Percentiles rank a stretch among this genome's conserved stretches.
These are phyloP conservation scores for Gamsiella multidivaricata DNA, from an alignment of 192 early-diverging fungal genomes.

Conservation along the genomic window DNA sequence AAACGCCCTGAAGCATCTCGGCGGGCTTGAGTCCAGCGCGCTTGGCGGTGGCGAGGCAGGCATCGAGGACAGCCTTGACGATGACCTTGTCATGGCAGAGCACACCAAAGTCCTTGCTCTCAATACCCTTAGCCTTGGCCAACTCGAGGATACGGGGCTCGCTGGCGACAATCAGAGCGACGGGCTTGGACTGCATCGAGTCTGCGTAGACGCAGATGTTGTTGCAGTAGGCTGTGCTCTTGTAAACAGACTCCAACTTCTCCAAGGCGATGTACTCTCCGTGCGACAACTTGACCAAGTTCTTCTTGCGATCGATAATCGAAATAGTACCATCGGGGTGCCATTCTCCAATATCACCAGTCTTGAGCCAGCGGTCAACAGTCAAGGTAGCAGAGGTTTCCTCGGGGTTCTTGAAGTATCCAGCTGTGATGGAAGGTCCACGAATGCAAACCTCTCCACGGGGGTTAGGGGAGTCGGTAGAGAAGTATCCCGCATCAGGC, in stretches of 20 bases:
- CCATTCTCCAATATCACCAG: slow-evolving; percentile 93
- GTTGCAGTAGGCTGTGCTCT: slow-evolving; percentile 72
- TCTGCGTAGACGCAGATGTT: slow-evolving; percentile 86
- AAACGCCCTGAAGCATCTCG: slow-evolving; percentile 78
- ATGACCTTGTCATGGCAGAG: slow-evolving; percentile 68
- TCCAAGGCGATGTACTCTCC: slow-evolving; percentile 97
- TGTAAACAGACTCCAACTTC: slow-evolving; percentile 93
- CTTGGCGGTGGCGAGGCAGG: slow-evolving; percentile 67
- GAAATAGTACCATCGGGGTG: slow-evolving; percentile 77
- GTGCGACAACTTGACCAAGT: slow-evolving; percentile 90
- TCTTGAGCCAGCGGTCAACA: slow-evolving; percentile 87
- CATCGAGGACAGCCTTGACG: slow-evolving; percentile 57
- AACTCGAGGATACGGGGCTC: slow-evolving; percentile 65
- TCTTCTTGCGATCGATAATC: slow-evolving; percentile 94
- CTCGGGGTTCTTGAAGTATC: slow-evolving; percentile 82
- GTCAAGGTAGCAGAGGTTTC: slow-evolving; percentile 75
- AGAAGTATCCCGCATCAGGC: slow-evolving; percentile 69
- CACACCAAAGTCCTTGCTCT: slow-evolving; percentile 57
- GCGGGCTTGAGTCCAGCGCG: slow-evolving; percentile 73
- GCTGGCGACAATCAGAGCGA: slow-evolving; percentile 80
- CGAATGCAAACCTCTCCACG: slow-evolving; percentile 89
- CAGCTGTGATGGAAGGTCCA: slow-evolving; percentile 80
- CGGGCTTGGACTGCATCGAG: slow-evolving; percentile 73
- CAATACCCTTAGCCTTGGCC: slow-evolving; percentile 56
- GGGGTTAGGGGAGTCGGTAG: slow-evolving; percentile 69